Percentiles rank a stretch among this genome's conserved stretches.
Evolutionary conservation across 139 green algal genomes (phyloP).

Genomic region (Chara braunii): DNA sequence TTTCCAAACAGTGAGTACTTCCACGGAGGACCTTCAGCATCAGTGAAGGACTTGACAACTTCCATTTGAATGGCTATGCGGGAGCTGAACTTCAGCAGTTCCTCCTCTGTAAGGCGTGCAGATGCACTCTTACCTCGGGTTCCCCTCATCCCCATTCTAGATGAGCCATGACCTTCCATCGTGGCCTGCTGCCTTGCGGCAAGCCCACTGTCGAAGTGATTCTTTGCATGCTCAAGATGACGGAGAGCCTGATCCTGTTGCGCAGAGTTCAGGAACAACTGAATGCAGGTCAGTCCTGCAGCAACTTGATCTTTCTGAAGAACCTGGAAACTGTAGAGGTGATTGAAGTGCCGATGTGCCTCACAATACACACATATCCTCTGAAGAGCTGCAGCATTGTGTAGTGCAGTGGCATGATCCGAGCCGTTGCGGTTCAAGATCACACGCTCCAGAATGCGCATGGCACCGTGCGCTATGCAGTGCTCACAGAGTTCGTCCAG

Average conservation of each 20-base stretch:
- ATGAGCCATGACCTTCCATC: neutral
- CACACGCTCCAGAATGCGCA: slow-evolving; percentile 13
- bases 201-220: slow-evolving; percentile 22
- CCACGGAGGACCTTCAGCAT: slow-evolving; percentile 8
- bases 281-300: slow-evolving; percentile 19
- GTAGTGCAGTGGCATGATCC: neutral
- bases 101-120: slow-evolving; percentile 21
- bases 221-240: slow-evolving; percentile 20
- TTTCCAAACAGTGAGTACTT: slow-evolving; percentile 25
- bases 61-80: slow-evolving; percentile 11
- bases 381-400: neutral
- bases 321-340: slow-evolving; percentile 29
- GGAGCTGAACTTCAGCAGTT: slow-evolving; percentile 7
- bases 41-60: slow-evolving; percentile 1
- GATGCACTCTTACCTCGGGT: slow-evolving; percentile 15
- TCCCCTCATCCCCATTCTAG: neutral
- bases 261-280: slow-evolving; percentile 19
- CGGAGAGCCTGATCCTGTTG: slow-evolving; percentile 6
- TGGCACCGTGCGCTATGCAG: slow-evolving; percentile 17
- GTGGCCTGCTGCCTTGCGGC: neutral
- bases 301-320: slow-evolving; percentile 26
- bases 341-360: slow-evolving; percentile 23
- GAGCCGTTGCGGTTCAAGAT: slow-evolving; percentile 1
- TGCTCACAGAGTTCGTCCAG: slow-evolving; percentile 28
- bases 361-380: slow-evolving; percentile 31